Conservation (phyloP, 768 basidiomycete species). For the Chalciporus piperatus region DNA sequence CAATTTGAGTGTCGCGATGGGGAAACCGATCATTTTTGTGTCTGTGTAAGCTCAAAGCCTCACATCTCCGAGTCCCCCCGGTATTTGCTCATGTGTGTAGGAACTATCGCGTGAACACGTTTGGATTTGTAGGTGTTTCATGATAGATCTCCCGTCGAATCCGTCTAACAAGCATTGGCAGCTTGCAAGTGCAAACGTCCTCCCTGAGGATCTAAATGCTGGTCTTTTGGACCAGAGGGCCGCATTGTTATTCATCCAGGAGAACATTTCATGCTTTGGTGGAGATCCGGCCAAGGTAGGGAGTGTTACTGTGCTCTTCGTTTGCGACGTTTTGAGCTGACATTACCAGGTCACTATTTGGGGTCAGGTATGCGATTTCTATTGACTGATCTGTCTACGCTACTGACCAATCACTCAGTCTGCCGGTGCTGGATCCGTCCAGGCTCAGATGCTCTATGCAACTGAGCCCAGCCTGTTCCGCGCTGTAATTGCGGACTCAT, state of each 20-base stretch:
- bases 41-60: conserved; percentile 7
- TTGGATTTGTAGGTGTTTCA: conserved; percentile 14
- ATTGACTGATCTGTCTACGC: background rate
- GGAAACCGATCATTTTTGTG: conserved; percentile 18
- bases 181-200: conserved; percentile 46
- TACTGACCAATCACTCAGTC: conserved; percentile 5
- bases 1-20: conserved; percentile 1
- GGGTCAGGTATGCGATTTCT: conserved; percentile 13
- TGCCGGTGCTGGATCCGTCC: conserved; percentile 14
- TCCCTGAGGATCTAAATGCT: conserved; percentile 51
- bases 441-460: conserved; percentile 14
- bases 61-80: background rate
- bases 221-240: conserved; percentile 60
- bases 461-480: conserved; percentile 9
- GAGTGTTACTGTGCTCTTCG: no score
- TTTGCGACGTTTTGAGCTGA: no score
- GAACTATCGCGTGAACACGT: conserved; percentile 16
- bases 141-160: no score
- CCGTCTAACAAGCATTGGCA: conserved; percentile 11
- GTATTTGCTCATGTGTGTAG: background rate
- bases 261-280: conserved; percentile 66
- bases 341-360: conserved; percentile 16
- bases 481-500: conserved; percentile 17
- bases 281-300: conserved; percentile 54
- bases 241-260: conserved; percentile 58